phyloP scores from a whole-genome alignment of 2,329 filamentous ascomycete genomes.

The Aureobasidium sp. region DNA sequence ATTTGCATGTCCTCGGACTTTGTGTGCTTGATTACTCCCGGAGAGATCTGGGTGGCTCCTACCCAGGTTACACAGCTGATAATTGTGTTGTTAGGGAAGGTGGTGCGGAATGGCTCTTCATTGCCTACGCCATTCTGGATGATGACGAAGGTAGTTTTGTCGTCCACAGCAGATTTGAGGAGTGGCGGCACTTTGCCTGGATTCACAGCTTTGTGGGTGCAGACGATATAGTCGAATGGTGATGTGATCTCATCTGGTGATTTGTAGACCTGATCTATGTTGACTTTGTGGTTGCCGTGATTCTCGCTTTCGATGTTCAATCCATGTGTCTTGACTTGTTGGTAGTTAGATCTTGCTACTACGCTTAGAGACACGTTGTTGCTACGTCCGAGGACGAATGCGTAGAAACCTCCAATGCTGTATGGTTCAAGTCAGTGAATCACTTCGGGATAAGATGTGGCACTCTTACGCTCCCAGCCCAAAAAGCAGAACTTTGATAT shows the following conservation, averaged over 20 bases:
- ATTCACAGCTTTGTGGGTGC: constrained; percentile 39
- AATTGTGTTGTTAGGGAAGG: constrained; percentile 45
- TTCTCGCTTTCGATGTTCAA: constrained; percentile 35
- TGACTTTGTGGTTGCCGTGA: constrained; percentile 31
- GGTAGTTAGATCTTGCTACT: constrained; percentile 39
- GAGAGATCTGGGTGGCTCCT: constrained; percentile 43
- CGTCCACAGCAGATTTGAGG: constrained; percentile 32
- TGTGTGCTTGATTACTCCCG: constrained; percentile 44
- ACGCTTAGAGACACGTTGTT: constrained; percentile 35
- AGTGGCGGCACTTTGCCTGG: constrained; percentile 28
- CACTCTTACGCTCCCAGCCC: constrained; percentile 46
- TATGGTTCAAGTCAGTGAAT: not conserved
- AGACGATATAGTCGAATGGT: constrained; percentile 41
- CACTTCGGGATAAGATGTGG: no score
- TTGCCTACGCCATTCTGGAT: constrained; percentile 58
- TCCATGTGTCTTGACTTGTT: constrained; percentile 35
- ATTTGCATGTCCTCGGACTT: constrained; percentile 49
- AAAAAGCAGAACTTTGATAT: constrained; percentile 39
- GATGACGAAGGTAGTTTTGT: constrained; percentile 48
- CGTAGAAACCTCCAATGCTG: constrained; percentile 52
- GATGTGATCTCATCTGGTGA: constrained; percentile 25
- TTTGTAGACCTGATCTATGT: constrained; percentile 27
- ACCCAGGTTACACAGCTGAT: constrained; percentile 51
- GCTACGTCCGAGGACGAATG: constrained; percentile 43
- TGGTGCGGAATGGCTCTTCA: constrained; percentile 45